A percentile compares a stretch with the other conserved stretches of the same genome.
phyloP scores from a whole-genome alignment of 1,139 yeast genomes.

The Candida sojae region DNA sequence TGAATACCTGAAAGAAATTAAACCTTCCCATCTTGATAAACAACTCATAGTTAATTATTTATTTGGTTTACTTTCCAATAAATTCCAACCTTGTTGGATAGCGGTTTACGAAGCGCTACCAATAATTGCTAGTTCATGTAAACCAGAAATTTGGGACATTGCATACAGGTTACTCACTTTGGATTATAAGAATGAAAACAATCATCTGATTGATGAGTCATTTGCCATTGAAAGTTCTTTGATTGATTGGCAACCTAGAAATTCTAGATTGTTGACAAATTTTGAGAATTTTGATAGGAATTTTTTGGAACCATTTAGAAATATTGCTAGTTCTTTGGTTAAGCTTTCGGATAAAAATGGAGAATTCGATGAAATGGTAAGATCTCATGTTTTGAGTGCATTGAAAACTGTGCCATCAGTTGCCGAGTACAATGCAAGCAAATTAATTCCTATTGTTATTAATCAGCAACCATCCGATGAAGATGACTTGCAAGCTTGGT shows the following conservation, averaged over 20 bases:
- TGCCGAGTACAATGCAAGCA: conserved; percentile 63
- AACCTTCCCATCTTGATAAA: conserved; percentile 34
- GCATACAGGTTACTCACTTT: conserved; percentile 41
- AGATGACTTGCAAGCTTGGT: conserved; percentile 43
- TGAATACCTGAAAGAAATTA: conserved; percentile 42
- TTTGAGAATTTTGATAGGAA: conserved; percentile 24
- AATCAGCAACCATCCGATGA: conserved; percentile 25
- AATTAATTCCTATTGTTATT: conserved; percentile 56
- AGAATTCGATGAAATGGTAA: conserved; percentile 26
- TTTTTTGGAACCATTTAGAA: conserved; percentile 24
- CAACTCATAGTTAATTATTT: conserved; percentile 54
- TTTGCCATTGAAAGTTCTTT: conserved; percentile 20
- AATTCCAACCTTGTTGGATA: conserved; percentile 86
- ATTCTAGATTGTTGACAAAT: conserved; percentile 28
- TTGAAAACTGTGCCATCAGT: conserved; percentile 49
- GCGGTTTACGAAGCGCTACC: conserved; percentile 67
- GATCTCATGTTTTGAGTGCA: conserved; percentile 12
- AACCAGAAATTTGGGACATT: conserved; percentile 58
- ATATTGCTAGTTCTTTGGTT: conserved; percentile 31
- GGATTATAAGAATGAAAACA: conserved; percentile 25
- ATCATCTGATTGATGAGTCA: conserved; percentile 18
- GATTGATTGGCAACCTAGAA: conserved; percentile 33
- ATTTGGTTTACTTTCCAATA: conserved; percentile 73
- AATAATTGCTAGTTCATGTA: conserved; percentile 42
- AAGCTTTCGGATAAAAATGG: conserved; percentile 5